These are phyloP conservation scores for Gracilaria gracilis DNA, from an alignment of 23 red algal genomes.

Conservation along the genomic window DNA sequence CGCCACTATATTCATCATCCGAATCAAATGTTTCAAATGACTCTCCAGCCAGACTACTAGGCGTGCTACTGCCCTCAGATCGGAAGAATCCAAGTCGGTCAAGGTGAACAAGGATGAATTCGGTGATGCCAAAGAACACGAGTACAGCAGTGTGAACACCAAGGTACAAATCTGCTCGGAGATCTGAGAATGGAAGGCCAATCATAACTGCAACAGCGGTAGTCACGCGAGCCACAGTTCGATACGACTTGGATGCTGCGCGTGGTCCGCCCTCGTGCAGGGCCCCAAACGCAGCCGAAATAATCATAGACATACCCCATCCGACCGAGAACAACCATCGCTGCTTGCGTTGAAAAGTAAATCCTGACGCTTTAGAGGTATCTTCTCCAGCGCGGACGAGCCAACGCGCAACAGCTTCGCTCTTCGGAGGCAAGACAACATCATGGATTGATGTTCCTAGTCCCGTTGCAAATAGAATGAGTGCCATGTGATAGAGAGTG, in stretches of 20 bases:
- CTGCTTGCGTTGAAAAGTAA: conserved; percentile 20
- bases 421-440: conserved; percentile 1
- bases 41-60: neutral
- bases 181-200: conserved; percentile 51
- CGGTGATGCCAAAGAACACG: conserved; percentile 10
- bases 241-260: conserved; percentile 46
- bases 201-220: conserved; percentile 27
- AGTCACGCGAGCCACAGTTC: conserved; percentile 1
- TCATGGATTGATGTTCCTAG: conserved; percentile 64
- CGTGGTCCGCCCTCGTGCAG: conserved; percentile 69
- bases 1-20: neutral
- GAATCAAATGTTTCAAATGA: conserved; percentile 10
- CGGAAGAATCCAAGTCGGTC: conserved; percentile 73
- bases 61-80: conserved; percentile 23
- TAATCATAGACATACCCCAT: conserved; percentile 56
- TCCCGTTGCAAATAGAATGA: conserved; percentile 71
- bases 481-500: conserved; percentile 66
- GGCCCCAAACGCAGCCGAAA: conserved; percentile 21
- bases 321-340: conserved; percentile 75
- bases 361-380: neutral
- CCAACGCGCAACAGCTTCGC: neutral
- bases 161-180: conserved; percentile 34
- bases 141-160: conserved; percentile 33
- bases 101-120: conserved; percentile 65
- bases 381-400: neutral